Percentiles rank a stretch among this genome's conserved stretches.
Conservation (phyloP, 805 yeast genomes). For the Cyberlindnera sargentensis region DNA sequence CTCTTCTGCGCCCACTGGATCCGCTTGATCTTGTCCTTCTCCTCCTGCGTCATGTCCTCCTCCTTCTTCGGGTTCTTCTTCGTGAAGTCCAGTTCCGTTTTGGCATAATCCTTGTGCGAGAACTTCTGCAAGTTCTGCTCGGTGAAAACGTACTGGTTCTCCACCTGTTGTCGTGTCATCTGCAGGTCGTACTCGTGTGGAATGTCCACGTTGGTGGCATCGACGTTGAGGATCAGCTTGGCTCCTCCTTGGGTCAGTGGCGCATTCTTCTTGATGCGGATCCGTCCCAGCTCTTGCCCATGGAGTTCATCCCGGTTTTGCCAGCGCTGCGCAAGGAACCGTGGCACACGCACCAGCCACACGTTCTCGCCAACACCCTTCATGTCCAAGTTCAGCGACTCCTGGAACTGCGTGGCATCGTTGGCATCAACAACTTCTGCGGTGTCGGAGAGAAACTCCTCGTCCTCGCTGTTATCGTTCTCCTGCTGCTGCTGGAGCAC, state of each 20-base stretch:
- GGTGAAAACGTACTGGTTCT: conserved; percentile 80
- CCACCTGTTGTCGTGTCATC: conserved; percentile 70
- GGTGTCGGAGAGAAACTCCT: conserved; percentile 33
- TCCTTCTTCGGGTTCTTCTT: conserved; percentile 1
- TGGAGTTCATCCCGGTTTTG: conserved; percentile 49
- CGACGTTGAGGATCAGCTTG: conserved; percentile 48
- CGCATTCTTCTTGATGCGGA: conserved; percentile 37
- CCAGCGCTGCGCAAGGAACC: conserved; percentile 81
- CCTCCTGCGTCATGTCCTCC: conserved; percentile 6
- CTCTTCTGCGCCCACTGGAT: conserved; percentile 20
- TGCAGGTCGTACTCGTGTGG: conserved; percentile 83
- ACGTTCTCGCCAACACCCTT: conserved; percentile 58
- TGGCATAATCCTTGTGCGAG: conserved; percentile 26
- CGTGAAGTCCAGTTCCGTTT: neutral
- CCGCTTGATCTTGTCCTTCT: conserved; percentile 11
- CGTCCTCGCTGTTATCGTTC: conserved; percentile 29
- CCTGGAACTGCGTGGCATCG: conserved; percentile 46
- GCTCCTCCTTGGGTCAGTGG: conserved; percentile 23
- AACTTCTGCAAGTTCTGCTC: conserved; percentile 72
- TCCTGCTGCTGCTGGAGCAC: conserved; percentile 20
- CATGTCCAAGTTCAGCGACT: conserved; percentile 68
- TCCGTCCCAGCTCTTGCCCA: conserved; percentile 76
- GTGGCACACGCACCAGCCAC: conserved; percentile 90
- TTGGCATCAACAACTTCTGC: conserved; percentile 40
- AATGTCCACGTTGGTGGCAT: conserved; percentile 42